Percentiles rank a stretch among this genome's conserved stretches.
phyloP scores from a whole-genome alignment of 1,284 basidiomycete species.

The Cutaneotrichosporon daszewskae region DNA sequence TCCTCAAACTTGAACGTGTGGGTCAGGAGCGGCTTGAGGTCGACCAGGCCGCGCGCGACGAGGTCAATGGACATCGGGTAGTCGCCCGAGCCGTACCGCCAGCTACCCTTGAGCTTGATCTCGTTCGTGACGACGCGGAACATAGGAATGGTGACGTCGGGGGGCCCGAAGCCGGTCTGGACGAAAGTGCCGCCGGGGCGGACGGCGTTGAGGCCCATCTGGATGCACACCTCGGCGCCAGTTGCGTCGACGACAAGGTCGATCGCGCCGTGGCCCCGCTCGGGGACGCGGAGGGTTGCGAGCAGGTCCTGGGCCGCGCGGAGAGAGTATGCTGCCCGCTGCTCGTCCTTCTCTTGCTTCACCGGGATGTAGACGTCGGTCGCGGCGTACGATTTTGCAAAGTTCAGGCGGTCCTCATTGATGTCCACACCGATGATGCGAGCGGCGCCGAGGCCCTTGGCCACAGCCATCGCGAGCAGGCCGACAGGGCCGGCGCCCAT shows the following conservation, averaged over 20 bases:
- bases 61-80: slow-evolving; percentile 54
- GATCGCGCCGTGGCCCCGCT: slow-evolving; percentile 49
- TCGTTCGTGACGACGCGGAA: slow-evolving; percentile 43
- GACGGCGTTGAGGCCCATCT: slow-evolving; percentile 54
- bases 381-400: slow-evolving; percentile 81
- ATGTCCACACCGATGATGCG: slow-evolving; percentile 80
- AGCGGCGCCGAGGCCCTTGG: slow-evolving; percentile 77
- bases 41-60: slow-evolving; percentile 52
- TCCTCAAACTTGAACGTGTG: slow-evolving; percentile 57
- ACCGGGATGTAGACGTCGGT: slow-evolving; percentile 71
- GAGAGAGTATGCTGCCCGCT: slow-evolving; percentile 60
- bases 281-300: slow-evolving; percentile 48
- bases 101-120: slow-evolving; percentile 42
- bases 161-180: slow-evolving; percentile 46
- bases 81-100: slow-evolving; percentile 48
- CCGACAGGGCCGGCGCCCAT: slow-evolving; percentile 89
- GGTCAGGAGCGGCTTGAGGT: slow-evolving; percentile 53
- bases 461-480: slow-evolving; percentile 78
- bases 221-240: slow-evolving; percentile 60
- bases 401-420: slow-evolving; percentile 70
- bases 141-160: slow-evolving; percentile 39
- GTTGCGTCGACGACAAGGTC: slow-evolving; percentile 59
- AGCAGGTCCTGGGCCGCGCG: slow-evolving; percentile 49
- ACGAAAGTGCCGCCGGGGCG: slow-evolving; percentile 56
- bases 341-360: slow-evolving; percentile 59